A percentile compares a stretch with the other conserved stretches of the same genome.
Conservation (phyloP, 2,329 filamentous ascomycete species). For the Aspergillus aculeatus region DNA sequence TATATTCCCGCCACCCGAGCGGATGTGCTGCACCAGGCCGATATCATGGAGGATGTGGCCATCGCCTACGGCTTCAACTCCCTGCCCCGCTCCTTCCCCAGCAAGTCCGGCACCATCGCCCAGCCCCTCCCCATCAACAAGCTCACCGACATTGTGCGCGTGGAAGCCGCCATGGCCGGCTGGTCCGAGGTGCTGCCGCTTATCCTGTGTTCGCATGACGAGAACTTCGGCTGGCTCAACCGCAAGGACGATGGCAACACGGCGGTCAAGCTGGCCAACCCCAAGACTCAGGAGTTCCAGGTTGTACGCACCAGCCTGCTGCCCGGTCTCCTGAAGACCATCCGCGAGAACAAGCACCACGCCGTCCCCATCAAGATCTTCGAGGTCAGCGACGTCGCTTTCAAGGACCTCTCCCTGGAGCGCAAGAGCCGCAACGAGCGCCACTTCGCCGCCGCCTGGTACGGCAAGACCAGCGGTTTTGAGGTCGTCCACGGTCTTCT, state of each 20-base stretch:
- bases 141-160: conserved; percentile 83
- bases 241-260: conserved; percentile 81
- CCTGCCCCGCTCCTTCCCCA: conserved; percentile 81
- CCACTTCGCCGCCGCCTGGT: conserved; percentile 94
- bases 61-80: conserved; percentile 98
- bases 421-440: conserved; percentile 88
- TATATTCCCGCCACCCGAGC: conserved; percentile 84
- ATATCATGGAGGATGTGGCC: conserved; percentile 97
- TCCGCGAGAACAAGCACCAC: conserved; percentile 89
- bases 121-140: conserved; percentile 91
- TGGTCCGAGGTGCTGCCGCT: conserved; percentile 96
- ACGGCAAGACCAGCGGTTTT: conserved; percentile 90
- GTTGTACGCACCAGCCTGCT: conserved; percentile 84
- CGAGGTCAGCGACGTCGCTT: conserved; percentile 84
- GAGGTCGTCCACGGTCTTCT: conserved; percentile 93
- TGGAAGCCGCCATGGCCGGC: conserved; percentile 87
- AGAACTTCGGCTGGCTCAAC: conserved; percentile 96
- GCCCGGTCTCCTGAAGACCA: conserved; percentile 86
- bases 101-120: conserved; percentile 80
- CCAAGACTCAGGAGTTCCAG: conserved; percentile 91
- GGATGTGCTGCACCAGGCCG: conserved; percentile 92
- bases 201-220: conserved; percentile 94
- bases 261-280: conserved; percentile 82
- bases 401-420: conserved; percentile 80
- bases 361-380: conserved; percentile 87